Evolutionary conservation across 2,329 filamentous ascomycete species (phyloP), one percentile per base, ranked within the genome.

Genomic region (Ophiocordyceps australis): DNA sequence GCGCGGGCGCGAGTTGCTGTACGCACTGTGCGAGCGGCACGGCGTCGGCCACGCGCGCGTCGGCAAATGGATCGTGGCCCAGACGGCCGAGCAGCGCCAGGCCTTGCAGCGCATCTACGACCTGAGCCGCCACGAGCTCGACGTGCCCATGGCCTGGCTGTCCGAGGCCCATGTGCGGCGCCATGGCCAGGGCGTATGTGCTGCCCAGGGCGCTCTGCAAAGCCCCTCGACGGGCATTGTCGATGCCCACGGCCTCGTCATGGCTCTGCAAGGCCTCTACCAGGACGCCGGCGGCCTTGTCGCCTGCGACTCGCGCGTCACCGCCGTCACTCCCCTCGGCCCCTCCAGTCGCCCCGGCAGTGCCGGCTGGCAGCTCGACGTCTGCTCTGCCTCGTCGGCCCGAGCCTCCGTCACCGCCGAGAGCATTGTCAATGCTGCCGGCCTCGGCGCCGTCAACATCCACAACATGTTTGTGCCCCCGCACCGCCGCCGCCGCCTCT

Each of bases 41-140:
- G 49, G 51, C 30, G 76, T 98, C 26, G 69, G 70, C 0, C 66
- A 89, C 51, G 62, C 62, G 28, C 75, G 75, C 44, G 78, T 72
- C 14, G 83, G 83, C 31, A 95, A 94, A 57, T 94, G 86, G 85
- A 78, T 95, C 40, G 79, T 95, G 2, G 86, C 86, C 1, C 89
- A 95, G 55, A 76, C 72, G 27, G 59, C 61, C 2, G 54, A 53
- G 24, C 80, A 95, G 55, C 63, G 67, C 43, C 61, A 55, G n/a
- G 69, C 68, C 23, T 66, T 65, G 3, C 50, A 72, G 36, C 46
- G 42, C 13, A 49, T 76, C 13, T 52, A 64, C 33, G 43, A 42
- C 8, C 52, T 62, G 25, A 65, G 56, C 33, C 32, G 39, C 1
- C 34, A 35, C 2, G 37, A 38, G 1, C 40, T 54, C n/a, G 44